Base-by-base conservation (phyloP, 192 early-diverging fungal genomes). In the Podila epigama region DNA sequence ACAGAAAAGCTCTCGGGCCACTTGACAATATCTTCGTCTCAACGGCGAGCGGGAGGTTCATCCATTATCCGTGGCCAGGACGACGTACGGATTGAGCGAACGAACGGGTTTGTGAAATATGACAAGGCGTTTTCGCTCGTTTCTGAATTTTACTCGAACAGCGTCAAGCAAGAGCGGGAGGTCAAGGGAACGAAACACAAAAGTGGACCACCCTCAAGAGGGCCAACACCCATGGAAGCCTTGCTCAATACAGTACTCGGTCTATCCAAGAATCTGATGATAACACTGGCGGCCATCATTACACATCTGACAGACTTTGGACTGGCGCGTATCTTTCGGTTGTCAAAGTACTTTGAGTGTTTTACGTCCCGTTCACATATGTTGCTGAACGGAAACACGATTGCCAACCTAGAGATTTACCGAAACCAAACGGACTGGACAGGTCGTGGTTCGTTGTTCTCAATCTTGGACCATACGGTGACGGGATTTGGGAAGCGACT, bases 401-500 rank as follows among this genome's bases (percentile, higher is more conserved):
- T 92, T 20, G 57, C 72, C 22, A 87, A 88, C 28, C 66, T 94
- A 15, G 92, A 94, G 63, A 82, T 93, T 18, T 90, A 85, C 58
- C 66, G 78, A 5, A 89, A 90, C 33, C 66, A 81, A 34, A 85
- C 83, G 1, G 82, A 82, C 37, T 70, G 68, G 53, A 56, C 57
- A 8, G 72, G 67, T n/a, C 54, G 71, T 10, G 88, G 88, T 2
- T 82, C 81, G 0, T 68, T 94, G 15, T 78, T 92, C 27, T 81
- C 78, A 63, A 75, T 89, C 9, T 60, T 94, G 27, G 83, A 94
- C 64, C 84, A 92, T 63, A 94, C 93, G 7, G 60, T 51, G 3
- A 91, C 92, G 0, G 78, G 75, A 42, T 91, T 93, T 69, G 93
- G 92, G 13, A 40, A 80, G 31, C 62, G 93, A 11, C 58, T 91